These are phyloP conservation scores for Prunella vulgaris DNA, from an alignment of 257 asterid genomes.

Conservation along the genomic window DNA sequence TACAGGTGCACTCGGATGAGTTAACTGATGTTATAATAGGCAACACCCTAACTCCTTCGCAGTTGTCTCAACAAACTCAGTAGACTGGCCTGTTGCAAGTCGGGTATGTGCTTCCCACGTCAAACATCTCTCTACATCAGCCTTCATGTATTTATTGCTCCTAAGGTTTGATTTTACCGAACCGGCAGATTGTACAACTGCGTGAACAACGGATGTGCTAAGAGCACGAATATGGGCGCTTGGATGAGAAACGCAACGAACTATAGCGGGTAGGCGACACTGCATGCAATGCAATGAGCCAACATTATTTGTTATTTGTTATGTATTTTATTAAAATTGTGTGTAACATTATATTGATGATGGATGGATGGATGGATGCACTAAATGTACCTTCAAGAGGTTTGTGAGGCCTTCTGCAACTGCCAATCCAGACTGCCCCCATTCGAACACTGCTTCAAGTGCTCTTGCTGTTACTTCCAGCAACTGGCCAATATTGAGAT, in stretches of 20 bases:
- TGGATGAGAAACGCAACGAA: slow-evolving; percentile 73
- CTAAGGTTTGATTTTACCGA: slow-evolving; percentile 31
- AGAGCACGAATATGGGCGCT: slow-evolving; percentile 88
- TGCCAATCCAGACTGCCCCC: slow-evolving; percentile 77
- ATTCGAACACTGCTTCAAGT: slow-evolving; percentile 57
- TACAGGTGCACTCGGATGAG: neutral
- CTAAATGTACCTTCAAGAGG: slow-evolving; percentile 59
- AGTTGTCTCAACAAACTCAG: slow-evolving; percentile 45
- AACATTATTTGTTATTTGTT: neutral
- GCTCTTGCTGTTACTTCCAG: slow-evolving; percentile 84
- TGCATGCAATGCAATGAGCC: slow-evolving; percentile 31
- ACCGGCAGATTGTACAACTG: slow-evolving; percentile 40
- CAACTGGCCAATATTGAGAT: slow-evolving; percentile 38
- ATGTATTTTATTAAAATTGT: neutral
- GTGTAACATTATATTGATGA: neutral
- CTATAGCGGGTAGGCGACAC: slow-evolving; percentile 77
- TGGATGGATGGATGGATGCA: too few species aligned
- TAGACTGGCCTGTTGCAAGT: slow-evolving; percentile 51
- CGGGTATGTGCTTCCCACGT: slow-evolving; percentile 76
- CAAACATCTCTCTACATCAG: slow-evolving; percentile 63
- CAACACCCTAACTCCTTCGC: slow-evolving; percentile 70
- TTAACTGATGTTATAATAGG: neutral
- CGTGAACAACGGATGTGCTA: slow-evolving; percentile 72
- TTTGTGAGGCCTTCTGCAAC: slow-evolving; percentile 70
- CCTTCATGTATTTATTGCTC: slow-evolving; percentile 43